Evolutionary conservation across 148 eudicot genomes (phyloP).

Genomic region (Vaccinium vitisidaea): DNA sequence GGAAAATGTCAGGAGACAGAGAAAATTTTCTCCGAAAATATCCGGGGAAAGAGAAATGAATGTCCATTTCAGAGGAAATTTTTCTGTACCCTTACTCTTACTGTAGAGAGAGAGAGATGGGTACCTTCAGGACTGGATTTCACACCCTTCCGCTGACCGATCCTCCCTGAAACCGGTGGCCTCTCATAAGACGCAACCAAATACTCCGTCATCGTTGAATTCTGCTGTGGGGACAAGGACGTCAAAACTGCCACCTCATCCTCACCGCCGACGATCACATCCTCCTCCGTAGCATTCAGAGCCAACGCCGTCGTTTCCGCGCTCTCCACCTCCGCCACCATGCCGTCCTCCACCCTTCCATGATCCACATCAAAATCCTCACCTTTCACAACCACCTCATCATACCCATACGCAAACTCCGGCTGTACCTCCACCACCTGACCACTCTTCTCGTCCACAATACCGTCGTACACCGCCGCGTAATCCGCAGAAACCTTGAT

Average conservation of each 20-base stretch:
- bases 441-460: not conserved
- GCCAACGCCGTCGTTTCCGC: not conserved
- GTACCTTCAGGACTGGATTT: conserved; percentile 72
- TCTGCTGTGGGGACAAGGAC: conserved; percentile 22
- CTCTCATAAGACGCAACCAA: conserved; percentile 33
- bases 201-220: conserved; percentile 17
- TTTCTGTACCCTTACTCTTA: too few species aligned
- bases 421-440: conserved; percentile 11
- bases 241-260: conserved; percentile 39
- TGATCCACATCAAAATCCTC: conserved; percentile 5
- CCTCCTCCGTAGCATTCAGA: conserved; percentile 3
- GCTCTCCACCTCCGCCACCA: conserved; percentile 13
- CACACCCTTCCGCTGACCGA: conserved; percentile 50
- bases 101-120: too few species aligned
- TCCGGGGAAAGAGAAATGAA: too few species aligned
- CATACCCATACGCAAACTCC: conserved; percentile 28
- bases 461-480: conserved; percentile 18
- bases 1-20: too few species aligned
- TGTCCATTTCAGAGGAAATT: too few species aligned
- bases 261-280: conserved; percentile 9
- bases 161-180: conserved; percentile 61
- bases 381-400: not conserved
- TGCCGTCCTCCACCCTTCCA: not conserved
- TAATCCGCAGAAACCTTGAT: conserved; percentile 9
- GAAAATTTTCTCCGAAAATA: too few species aligned